Percentiles rank a stretch among this genome's conserved stretches.
These are phyloP conservation scores for Chrysoporthe puriensis DNA, from an alignment of 2,329 filamentous ascomycete species.

Conservation along the genomic window DNA sequence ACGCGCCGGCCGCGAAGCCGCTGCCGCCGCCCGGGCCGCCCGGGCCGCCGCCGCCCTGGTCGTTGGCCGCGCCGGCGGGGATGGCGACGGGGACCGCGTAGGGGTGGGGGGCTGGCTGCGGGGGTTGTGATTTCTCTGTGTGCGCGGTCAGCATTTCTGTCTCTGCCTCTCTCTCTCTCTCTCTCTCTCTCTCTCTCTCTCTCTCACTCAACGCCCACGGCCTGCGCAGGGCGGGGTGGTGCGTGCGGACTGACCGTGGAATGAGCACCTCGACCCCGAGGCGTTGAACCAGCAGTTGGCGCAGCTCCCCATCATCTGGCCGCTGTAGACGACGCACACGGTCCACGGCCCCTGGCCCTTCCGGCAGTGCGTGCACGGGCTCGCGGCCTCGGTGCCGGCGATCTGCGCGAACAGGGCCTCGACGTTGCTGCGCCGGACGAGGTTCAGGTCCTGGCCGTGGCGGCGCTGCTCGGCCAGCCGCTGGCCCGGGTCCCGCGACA, in stretches of 20 bases:
- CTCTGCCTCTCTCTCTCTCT: no score
- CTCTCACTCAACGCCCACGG: no score
- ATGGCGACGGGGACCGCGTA: conserved; percentile 25
- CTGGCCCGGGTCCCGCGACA: conserved; percentile 53
- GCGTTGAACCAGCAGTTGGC: conserved; percentile 69
- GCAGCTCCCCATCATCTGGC: conserved; percentile 65
- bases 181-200: no score
- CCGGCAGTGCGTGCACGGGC: conserved; percentile 63
- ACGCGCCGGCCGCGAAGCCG: conserved; percentile 22
- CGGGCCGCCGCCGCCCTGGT: conserved; percentile 33
- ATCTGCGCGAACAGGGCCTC: conserved; percentile 63
- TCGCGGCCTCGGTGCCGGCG: conserved; percentile 51
- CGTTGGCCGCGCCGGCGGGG: conserved; percentile 16
- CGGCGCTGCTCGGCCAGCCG: conserved; percentile 57
- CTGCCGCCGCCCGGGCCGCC: background rate
- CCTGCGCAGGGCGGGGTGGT: no score
- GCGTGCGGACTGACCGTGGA: conserved; percentile 53
- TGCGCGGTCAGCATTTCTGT: background rate
- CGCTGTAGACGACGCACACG: conserved; percentile 60
- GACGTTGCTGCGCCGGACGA: conserved; percentile 61
- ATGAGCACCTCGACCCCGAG: conserved; percentile 62
- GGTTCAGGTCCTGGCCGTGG: conserved; percentile 57
- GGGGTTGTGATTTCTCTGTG: conserved; percentile 26
- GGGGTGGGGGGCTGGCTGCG: conserved; percentile 20
- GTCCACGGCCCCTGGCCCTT: conserved; percentile 65